Evolutionary conservation across 2,329 filamentous ascomycete genomes (phyloP), one percentile per base, ranked within the genome.

Genomic region (Aureobasidium musti): DNA sequence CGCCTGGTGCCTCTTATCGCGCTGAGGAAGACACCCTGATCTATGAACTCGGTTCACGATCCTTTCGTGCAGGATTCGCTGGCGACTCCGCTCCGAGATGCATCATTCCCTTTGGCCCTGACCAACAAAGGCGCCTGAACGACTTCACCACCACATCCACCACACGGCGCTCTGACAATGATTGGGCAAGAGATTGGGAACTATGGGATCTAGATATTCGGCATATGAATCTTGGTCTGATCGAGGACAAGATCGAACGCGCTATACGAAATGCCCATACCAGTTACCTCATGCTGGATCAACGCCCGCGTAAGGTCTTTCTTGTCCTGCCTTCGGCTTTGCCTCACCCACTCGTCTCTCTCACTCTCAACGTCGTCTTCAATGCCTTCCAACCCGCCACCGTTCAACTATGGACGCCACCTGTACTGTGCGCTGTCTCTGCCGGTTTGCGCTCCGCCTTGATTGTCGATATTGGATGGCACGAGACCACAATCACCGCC

Each of bases 381-480:
- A 90, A 93, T 70, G 85, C 90, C 19, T 89, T 92, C 0, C 90
- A 93, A 71, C 86, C 91, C 14, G 91, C 93, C 0, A 89, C 86
- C 26, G 85, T 98, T 69, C 93, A 91, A 2, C 82, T 99, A 49
- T 81, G 97, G 73, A 91, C 92, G 1, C 85, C 87, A 0, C 87
- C 94, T 0, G 84, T 92, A 23, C 89, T 95, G 77, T 83, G 87
- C 1, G 82, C 89, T 7, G 85, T 93, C 3, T 90, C 89, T 8
- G 92, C 93, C 6, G 95, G 95, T 0, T 81, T 96, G 47, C 87
- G 95, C 17, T 91, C 91, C n/a, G 92, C 89, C 0, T 77, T 99
- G 49, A 87, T 98, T 0, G 83, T 99, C 43, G 92, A 99, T 74
- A 84, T 99, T 68, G 95, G 94, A 50, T 99, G 95, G 95, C 84